phyloP scores from a whole-genome alignment of 805 yeast species.

The Teunomyces kruisii region DNA sequence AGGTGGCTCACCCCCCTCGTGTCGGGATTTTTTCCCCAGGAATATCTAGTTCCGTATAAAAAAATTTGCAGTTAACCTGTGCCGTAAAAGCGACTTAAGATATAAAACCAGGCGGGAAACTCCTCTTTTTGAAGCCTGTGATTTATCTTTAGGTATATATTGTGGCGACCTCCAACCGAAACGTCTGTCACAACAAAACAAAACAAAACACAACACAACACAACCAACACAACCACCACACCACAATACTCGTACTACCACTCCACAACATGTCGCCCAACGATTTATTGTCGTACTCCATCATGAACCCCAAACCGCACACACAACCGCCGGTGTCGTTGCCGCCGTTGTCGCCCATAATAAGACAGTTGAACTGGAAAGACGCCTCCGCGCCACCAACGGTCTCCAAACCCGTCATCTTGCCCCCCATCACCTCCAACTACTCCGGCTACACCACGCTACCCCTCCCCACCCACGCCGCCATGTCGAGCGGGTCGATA shows the following conservation, averaged over 20 bases:
- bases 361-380: slow-evolving; percentile 4
- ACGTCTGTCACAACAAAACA: no score
- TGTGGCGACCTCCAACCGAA: not conserved
- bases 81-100: slow-evolving; percentile 1
- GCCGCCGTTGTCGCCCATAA: slow-evolving; percentile 10
- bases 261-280: slow-evolving; percentile 24
- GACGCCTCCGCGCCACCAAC: not conserved
- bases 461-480: not conserved
- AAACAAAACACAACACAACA: no score
- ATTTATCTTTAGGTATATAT: not conserved
- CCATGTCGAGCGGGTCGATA: not conserved
- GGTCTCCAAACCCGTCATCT: slow-evolving; percentile 1
- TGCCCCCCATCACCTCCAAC: slow-evolving; percentile 8
- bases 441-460: slow-evolving; percentile 8
- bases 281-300: slow-evolving; percentile 41
- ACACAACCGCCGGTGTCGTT: slow-evolving; percentile 4
- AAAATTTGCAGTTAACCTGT: slow-evolving; percentile 3
- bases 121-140: not conserved
- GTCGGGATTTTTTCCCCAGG: slow-evolving; percentile 3
- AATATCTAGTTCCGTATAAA: slow-evolving; percentile 3
- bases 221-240: not conserved
- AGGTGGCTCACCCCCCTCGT: slow-evolving; percentile 3
- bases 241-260: no score
- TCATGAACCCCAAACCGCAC: slow-evolving; percentile 24
- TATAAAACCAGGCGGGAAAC: slow-evolving; percentile 3